These are phyloP conservation scores for Cornus florida DNA, from an alignment of 148 eudicot genomes.

Conservation along the genomic window DNA sequence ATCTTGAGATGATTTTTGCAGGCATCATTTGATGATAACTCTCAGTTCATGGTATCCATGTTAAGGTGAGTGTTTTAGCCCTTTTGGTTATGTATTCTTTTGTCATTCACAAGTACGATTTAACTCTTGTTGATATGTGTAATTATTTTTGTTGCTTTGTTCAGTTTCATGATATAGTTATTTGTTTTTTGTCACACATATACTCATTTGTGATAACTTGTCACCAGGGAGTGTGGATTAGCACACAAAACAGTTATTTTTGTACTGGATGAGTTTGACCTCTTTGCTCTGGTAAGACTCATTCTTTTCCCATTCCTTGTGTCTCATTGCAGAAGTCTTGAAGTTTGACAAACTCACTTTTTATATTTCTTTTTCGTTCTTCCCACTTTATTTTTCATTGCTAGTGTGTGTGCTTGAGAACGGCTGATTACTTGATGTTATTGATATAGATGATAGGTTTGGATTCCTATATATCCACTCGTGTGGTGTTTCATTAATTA, in stretches of 20 bases:
- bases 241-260: conserved; percentile 89
- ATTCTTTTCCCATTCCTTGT: background rate
- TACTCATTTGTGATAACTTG: conserved; percentile 9
- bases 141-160: background rate
- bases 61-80: conserved; percentile 51
- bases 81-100: background rate
- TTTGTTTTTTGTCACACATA: background rate
- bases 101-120: background rate
- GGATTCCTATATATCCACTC: background rate
- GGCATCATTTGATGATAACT: conserved; percentile 97
- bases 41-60: conserved; percentile 79
- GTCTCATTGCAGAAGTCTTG: background rate
- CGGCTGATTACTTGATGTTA: background rate
- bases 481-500: too few relatives aligned
- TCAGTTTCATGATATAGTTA: background rate
- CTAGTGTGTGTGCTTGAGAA: background rate
- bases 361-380: background rate
- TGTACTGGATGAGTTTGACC: conserved; percentile 89
- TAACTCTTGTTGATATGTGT: background rate
- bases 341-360: background rate
- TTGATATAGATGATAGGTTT: background rate
- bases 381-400: background rate
- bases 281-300: conserved; percentile 73
- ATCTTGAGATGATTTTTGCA: conserved; percentile 28
- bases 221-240: conserved; percentile 90